Evolutionary conservation across 1,284 basidiomycete species (phyloP).

Genomic region (Trichosporon coremiiforme): DNA sequence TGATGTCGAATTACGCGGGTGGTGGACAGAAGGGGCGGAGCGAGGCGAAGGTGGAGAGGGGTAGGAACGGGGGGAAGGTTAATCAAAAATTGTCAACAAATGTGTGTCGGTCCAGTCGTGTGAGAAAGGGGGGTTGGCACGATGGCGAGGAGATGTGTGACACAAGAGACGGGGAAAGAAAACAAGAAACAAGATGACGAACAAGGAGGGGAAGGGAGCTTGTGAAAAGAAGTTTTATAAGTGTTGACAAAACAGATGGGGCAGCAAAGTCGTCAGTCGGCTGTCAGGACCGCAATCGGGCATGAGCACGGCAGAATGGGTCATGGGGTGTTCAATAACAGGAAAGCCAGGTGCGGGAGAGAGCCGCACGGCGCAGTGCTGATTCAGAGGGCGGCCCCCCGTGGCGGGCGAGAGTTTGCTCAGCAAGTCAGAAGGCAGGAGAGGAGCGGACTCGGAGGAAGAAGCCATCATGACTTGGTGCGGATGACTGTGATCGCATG

Average conservation of each 20-base stretch:
- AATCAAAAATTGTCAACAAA: constrained; percentile 9
- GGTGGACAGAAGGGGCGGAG: not conserved
- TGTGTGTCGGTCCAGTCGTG: not conserved
- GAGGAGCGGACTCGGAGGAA: not conserved
- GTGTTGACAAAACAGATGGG: constrained; percentile 4
- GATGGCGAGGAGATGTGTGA: constrained; percentile 11
- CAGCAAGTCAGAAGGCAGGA: not conserved
- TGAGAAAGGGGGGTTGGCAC: not conserved
- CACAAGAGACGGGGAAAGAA: constrained; percentile 16
- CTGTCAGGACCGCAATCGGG: not conserved
- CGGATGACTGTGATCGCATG: constrained; percentile 7
- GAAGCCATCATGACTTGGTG: not conserved
- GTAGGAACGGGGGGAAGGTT: not conserved
- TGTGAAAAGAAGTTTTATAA: not conserved
- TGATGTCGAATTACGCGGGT: not conserved
- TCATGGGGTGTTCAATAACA: not conserved
- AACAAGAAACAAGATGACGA: constrained; percentile 6
- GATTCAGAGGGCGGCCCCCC: constrained; percentile 7
- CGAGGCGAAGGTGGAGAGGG: not conserved
- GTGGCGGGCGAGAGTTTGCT: not conserved
- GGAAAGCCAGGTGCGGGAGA: not conserved
- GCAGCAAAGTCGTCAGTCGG: too few relatives aligned
- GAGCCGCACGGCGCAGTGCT: constrained; percentile 3
- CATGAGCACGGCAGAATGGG: not conserved
- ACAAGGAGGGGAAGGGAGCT: not conserved